Conservation (phyloP, 164 flowering plant species). For the Nymphaea thermarum region DNA sequence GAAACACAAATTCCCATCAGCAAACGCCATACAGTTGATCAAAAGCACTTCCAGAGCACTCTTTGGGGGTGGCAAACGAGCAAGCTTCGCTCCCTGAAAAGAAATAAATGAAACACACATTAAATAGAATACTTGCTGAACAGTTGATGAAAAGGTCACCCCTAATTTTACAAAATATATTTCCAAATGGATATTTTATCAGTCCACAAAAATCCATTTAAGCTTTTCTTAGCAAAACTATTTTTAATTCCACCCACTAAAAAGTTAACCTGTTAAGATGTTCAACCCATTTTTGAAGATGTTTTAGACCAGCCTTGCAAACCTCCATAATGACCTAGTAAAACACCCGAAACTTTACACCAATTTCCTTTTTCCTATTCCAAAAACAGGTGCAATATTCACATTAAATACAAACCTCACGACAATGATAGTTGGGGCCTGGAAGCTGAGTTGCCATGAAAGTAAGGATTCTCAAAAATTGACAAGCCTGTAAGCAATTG, state of each 20-base stretch:
- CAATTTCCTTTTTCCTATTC: no score
- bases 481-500: not conserved
- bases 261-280: not conserved
- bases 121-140: not conserved
- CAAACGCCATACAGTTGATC: conserved; percentile 42
- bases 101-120: not conserved
- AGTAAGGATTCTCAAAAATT: conserved; percentile 2
- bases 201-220: not conserved
- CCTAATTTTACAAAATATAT: no score
- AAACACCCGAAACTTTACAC: no score
- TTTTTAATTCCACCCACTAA: not conserved
- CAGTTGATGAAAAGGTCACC: no score
- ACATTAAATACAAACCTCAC: not conserved
- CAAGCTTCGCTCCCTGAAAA: conserved; percentile 83
- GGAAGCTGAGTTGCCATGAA: conserved; percentile 2
- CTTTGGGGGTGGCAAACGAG: conserved; percentile 73
- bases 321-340: not conserved
- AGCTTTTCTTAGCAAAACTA: not conserved
- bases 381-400: not conserved
- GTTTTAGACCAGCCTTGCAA: not conserved
- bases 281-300: not conserved
- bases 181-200: no score
- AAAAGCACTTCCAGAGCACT: conserved; percentile 57
- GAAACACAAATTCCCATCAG: not conserved
- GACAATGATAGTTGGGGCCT: conserved; percentile 2